Percentiles rank a stretch among this genome's conserved stretches.
These are phyloP conservation scores for Pyrenophora tritici-repentis DNA, from an alignment of 2,329 filamentous ascomycete genomes.

Conservation along the genomic window DNA sequence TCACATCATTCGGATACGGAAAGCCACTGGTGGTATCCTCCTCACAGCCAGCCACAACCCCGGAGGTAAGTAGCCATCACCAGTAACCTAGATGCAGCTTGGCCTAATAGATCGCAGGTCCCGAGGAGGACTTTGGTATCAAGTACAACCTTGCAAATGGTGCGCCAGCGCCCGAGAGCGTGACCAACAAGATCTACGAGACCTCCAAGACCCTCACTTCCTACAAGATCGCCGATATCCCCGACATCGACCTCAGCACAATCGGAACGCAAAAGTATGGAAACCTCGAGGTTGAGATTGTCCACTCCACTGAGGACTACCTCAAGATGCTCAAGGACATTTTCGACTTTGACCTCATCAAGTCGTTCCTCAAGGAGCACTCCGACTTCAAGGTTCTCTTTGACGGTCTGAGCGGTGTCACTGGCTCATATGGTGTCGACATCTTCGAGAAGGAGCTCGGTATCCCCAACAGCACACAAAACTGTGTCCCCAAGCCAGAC, in stretches of 20 bases:
- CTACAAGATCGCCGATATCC: slow-evolving; percentile 90
- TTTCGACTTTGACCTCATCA: slow-evolving; percentile 96
- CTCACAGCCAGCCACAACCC: slow-evolving; percentile 98
- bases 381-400: slow-evolving; percentile 96
- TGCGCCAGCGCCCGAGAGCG: slow-evolving; percentile 90
- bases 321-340: slow-evolving; percentile 95
- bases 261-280: slow-evolving; percentile 87
- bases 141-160: slow-evolving; percentile 99
- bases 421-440: slow-evolving; percentile 89
- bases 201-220: slow-evolving; percentile 85
- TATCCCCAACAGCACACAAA: slow-evolving; percentile 80
- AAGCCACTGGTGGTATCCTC: slow-evolving; percentile 94
- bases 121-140: slow-evolving; percentile 96
- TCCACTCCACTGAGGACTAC: slow-evolving; percentile 93
- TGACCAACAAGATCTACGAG: slow-evolving; percentile 98
- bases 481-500: slow-evolving; percentile 89
- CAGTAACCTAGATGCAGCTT: too few species aligned
- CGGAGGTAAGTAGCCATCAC: slow-evolving; percentile 68
- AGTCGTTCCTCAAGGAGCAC: slow-evolving; percentile 85
- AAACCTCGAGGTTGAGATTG: slow-evolving; percentile 87
- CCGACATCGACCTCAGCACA: slow-evolving; percentile 80
- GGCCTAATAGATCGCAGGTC: slow-evolving; percentile 60
- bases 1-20: slow-evolving; percentile 91
- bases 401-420: slow-evolving; percentile 92
- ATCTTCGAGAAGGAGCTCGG: slow-evolving; percentile 96